A percentile compares a stretch with the other conserved stretches of the same genome.
These are phyloP conservation scores for Thelephora aurantiotincta DNA, from an alignment of 768 basidiomycete species.

Conservation along the genomic window DNA sequence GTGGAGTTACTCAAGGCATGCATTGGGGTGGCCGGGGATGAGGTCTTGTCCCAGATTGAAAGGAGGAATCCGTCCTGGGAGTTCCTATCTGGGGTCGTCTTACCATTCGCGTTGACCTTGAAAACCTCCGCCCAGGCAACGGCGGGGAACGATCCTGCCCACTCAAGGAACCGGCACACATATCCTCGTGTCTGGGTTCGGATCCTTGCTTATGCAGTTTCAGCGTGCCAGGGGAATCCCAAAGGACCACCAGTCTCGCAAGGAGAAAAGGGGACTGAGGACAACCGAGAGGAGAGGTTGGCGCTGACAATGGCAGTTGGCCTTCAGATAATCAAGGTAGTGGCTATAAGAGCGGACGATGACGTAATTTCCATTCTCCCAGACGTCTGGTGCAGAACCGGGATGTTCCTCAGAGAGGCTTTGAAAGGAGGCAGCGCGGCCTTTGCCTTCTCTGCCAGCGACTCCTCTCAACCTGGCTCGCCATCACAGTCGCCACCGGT, in stretches of 20 bases:
- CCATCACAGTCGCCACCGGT: slow-evolving; percentile 33
- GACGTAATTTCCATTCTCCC: slow-evolving; percentile 42
- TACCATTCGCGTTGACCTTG: slow-evolving; percentile 44
- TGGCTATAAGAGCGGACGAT: slow-evolving; percentile 45
- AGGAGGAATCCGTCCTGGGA: slow-evolving; percentile 38
- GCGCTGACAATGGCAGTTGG: slow-evolving; percentile 24
- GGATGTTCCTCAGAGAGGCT: slow-evolving; percentile 31
- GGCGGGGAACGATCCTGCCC: slow-evolving; percentile 25
- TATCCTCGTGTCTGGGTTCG: slow-evolving; percentile 45
- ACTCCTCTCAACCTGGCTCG: slow-evolving; percentile 33
- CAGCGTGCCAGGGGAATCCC: slow-evolving; percentile 21
- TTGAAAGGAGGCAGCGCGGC: slow-evolving; percentile 45
- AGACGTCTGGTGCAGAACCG: slow-evolving; percentile 53
- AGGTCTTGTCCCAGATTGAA: slow-evolving; percentile 43
- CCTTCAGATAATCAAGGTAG: slow-evolving; percentile 53
- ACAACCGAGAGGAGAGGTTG: slow-evolving; percentile 22
- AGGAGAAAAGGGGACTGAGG: slow-evolving; percentile 18
- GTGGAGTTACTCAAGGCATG: slow-evolving; percentile 20
- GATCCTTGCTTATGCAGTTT: slow-evolving; percentile 42
- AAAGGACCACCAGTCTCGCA: not conserved
- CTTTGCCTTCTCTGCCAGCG: slow-evolving; percentile 35
- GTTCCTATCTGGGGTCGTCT: slow-evolving; percentile 48
- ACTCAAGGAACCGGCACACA: slow-evolving; percentile 31
- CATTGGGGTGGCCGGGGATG: slow-evolving; percentile 33
- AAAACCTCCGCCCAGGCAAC: slow-evolving; percentile 33